Base-by-base conservation (phyloP, 192 early-diverging fungal species). In the Backusella circina region DNA sequence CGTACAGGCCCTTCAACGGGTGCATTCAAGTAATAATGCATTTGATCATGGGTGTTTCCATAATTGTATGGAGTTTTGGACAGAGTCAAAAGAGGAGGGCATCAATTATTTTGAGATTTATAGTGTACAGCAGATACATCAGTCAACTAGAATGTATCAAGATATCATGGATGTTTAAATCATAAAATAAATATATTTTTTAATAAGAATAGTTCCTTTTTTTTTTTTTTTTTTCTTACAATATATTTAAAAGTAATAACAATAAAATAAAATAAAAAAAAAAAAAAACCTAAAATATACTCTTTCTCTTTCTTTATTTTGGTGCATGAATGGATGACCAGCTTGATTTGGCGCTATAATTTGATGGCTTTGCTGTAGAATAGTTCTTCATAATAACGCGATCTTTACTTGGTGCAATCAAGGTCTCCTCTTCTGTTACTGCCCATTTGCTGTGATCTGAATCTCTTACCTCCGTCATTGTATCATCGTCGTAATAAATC, bases 1-100 rank as follows among this genome's bases (percentile, higher is more conserved):
- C 1, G 80, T 69, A 1, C 65, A 77, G 8, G 79, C 77, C 2
- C 44, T 80, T 23, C 79, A 64, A 67, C 81, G 35, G 71, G 69
- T 67, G 9, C 57, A 38, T 2, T 28, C 71, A 71, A 18, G 37
- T 38, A 76, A 30, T 16, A 92, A 96, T 82, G 91, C 92, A 13
- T 97, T 96, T 80, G 92, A 93, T 76, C 88, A 89, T 81, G 97
- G 97, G 1, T 67, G 88, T 8, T 82, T 87, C 67, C 84, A 85
- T 41, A 98, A 98, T 82, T 96, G 94, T 73, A 54, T 92, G 2
- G 93, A 93, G 15, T 98, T 98, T 83, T 97, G 94, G 87, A 85
- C 90, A 9, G 70, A 83, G 7, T 88, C 84, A 2, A 76, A 89
- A 3, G 84, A 85, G 26, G 47, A 23, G 6, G 83, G 84, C 37